phyloP scores from a whole-genome alignment of 176 grass and related monocot genomes.

The Rhynchospora breviuscula region DNA sequence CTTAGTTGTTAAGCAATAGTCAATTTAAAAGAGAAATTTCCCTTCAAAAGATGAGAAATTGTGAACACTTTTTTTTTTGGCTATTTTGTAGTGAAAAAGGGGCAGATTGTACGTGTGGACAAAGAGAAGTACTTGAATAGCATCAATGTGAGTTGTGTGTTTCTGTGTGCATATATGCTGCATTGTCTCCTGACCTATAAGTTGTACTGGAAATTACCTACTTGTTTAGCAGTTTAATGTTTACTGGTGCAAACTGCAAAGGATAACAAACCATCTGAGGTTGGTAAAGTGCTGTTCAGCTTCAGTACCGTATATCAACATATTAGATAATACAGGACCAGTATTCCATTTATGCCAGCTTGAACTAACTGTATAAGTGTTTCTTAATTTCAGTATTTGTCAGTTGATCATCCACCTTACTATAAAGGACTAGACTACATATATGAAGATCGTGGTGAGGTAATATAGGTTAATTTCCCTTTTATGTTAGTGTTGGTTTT shows the following conservation, averaged over 20 bases:
- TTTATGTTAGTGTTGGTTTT: neutral
- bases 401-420: constrained; percentile 70
- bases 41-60: neutral
- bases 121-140: constrained; percentile 89
- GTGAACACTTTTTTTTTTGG: neutral
- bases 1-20: neutral
- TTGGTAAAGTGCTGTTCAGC: neutral
- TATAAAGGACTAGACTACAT: constrained; percentile 90
- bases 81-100: constrained; percentile 76
- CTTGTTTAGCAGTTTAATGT: neutral
- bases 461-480: constrained; percentile 13
- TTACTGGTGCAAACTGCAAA: neutral
- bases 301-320: neutral
- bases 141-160: constrained; percentile 48
- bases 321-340: neutral
- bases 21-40: neutral
- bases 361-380: neutral
- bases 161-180: neutral
- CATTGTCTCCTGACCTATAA: neutral
- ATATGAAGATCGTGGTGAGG: constrained; percentile 86
- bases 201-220: neutral
- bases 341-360: neutral
- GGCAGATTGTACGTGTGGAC: constrained; percentile 87
- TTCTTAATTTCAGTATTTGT: constrained; percentile 62
- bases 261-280: neutral